phyloP scores from a whole-genome alignment of 148 eudicot species.

The Rhododendron henanense region DNA sequence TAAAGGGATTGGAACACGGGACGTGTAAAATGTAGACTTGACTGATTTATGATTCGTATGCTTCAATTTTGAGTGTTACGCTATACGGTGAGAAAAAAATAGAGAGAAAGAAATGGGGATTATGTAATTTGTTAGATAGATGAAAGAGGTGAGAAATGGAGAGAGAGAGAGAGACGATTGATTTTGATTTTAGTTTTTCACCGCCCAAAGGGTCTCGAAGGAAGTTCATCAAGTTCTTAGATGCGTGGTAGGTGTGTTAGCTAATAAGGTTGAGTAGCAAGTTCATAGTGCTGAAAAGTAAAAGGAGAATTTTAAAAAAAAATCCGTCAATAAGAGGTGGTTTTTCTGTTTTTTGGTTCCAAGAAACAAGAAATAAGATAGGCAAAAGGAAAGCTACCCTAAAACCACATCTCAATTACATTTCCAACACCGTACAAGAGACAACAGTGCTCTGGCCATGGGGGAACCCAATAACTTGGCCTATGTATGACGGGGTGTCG shows the following conservation, averaged over 20 bases:
- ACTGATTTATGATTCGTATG: neutral
- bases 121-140: neutral
- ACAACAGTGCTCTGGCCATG: neutral
- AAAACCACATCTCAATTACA: neutral
- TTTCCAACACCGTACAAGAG: neutral
- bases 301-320: too few relatives aligned
- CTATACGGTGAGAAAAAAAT: neutral
- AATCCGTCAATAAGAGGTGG: too few relatives aligned
- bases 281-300: neutral
- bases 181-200: neutral
- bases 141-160: too few relatives aligned
- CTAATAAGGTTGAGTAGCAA: neutral
- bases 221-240: neutral
- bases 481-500: neutral
- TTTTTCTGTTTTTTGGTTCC: neutral
- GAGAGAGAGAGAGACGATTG: neutral
- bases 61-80: neutral
- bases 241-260: neutral
- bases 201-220: neutral
- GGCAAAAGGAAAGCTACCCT: neutral
- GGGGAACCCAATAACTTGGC: neutral
- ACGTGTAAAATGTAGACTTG: neutral
- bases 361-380: neutral
- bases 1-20: neutral
- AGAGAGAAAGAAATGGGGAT: neutral